A percentile compares a stretch with the other conserved stretches of the same genome.
Conservation (phyloP, 2,329 filamentous ascomycete genomes). For the Pseudocercospora ulei region DNA sequence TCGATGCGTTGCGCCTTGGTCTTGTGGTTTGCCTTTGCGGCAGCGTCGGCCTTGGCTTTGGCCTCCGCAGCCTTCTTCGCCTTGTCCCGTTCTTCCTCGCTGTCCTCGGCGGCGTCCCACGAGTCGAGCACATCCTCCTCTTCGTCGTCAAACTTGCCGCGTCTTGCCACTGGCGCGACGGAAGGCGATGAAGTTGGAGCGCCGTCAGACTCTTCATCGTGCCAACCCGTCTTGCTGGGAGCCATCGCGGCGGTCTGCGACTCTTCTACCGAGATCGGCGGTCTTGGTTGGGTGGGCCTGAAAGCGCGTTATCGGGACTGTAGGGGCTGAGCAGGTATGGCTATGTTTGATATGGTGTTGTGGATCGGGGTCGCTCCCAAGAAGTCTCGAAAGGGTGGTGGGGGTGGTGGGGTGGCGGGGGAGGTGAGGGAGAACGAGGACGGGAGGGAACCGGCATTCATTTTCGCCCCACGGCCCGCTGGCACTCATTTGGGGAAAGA, state of each 20-base stretch:
- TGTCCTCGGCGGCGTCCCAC: constrained; percentile 95
- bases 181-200: constrained; percentile 43
- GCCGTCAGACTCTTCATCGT: constrained; percentile 49
- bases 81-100: constrained; percentile 93
- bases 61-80: constrained; percentile 73
- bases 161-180: constrained; percentile 38
- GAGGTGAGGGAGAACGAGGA: background rate
- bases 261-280: constrained; percentile 19
- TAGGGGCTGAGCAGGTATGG: background rate
- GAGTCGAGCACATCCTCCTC: constrained; percentile 84
- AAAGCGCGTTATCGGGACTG: too few relatives aligned
- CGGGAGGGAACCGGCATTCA: background rate
- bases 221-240: constrained; percentile 32
- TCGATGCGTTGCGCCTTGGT: constrained; percentile 75
- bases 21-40: constrained; percentile 84
- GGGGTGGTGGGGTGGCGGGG: background rate
- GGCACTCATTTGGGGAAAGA: constrained; percentile 2
- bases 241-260: constrained; percentile 33
- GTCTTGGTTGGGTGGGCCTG: constrained; percentile 6
- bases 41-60: constrained; percentile 81
- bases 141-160: constrained; percentile 81
- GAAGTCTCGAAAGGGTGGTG: background rate
- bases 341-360: too few relatives aligned
- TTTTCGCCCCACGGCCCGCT: too few relatives aligned
- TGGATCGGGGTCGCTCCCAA: background rate